Conservation (phyloP, 192 early-diverging fungal species). For the Jimgerdemannia flammicorona region DNA sequence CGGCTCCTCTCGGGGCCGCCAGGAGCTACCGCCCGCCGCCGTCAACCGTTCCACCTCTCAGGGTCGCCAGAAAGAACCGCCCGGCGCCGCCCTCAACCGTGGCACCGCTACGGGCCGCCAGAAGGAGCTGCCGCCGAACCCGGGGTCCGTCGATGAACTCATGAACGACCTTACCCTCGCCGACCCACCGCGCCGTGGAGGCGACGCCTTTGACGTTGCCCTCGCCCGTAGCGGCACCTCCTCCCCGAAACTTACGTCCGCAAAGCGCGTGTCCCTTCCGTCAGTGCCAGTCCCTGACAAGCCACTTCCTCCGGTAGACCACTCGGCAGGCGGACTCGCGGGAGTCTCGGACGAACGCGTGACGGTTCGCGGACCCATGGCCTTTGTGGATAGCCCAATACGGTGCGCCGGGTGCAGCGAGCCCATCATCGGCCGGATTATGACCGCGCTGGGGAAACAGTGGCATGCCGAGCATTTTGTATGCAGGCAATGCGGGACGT, state of each 20-base stretch:
- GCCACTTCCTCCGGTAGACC: background rate
- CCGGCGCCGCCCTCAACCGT: background rate
- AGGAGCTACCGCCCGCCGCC: too few species aligned
- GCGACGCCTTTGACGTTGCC: background rate
- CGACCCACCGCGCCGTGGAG: background rate
- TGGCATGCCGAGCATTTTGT: slow-evolving; percentile 56
- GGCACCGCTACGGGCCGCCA: background rate
- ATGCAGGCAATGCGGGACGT: slow-evolving; percentile 36
- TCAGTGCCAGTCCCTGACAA: background rate
- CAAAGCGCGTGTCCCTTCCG: background rate
- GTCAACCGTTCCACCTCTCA: too few species aligned
- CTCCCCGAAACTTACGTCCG: too few species aligned
- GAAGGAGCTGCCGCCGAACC: background rate
- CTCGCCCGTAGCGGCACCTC: background rate
- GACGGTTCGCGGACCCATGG: too few species aligned
- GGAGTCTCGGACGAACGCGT: too few species aligned
- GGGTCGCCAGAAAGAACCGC: too few species aligned
- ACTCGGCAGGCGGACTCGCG: background rate
- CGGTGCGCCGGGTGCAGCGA: slow-evolving; percentile 42
- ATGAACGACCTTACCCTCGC: background rate
- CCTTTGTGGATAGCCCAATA: background rate
- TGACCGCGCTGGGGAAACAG: slow-evolving; percentile 46
- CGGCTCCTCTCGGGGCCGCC: too few species aligned
- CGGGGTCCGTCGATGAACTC: background rate
- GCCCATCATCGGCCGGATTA: slow-evolving; percentile 36